Base-by-base conservation (phyloP, 179 eudicot genomes). In the Beta lomatogona region DNA sequence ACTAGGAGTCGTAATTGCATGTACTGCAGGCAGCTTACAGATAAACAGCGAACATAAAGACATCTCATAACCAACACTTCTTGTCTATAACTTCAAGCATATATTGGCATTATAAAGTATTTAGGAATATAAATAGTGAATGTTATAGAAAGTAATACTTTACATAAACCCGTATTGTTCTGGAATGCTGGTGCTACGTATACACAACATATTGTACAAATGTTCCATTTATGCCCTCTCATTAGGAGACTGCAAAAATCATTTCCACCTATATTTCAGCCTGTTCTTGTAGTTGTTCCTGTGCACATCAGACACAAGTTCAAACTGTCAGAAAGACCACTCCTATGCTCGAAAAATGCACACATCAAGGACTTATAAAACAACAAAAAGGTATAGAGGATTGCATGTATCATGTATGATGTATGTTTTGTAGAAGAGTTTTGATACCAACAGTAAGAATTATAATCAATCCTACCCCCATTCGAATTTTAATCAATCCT, bases 271-370 rank as follows among this genome's bases (percentile, higher is more conserved):
- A 79, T 21, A 57, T 64, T 13, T 80, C 81, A 58, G 86, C 82
- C 86, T 92, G 97, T 83, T 92, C 90, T 88, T 88, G 88, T 28
- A 93, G 88, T 91, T 93, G 96, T 48, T 90, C 94, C 96, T 93
- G 97, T 74, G 59, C 9, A 46, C 71, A 79, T 21, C 63, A 1
- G 41, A 57, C 76, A 45, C 6, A 45, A 63, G 41, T 22, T 36
- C 22, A 6, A 15, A 52, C 11, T 52, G 31, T 72, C 60, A 72
- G 55, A 55, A 13, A 55, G 1, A 18, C 4, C 5, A 44, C 9
- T 31, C 21, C 3, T 63, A n/a, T 22, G 36, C 10, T 63, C 22
- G 67, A 63, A 6, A 22, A 63, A 21, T 57, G 67, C 46, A 41
- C 9, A 64, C 59, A 77, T 3, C 46, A 36, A 41, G 68, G 21